Percentiles rank a stretch among this genome's conserved stretches.
Evolutionary conservation across 345 rosid genomes (phyloP).

Genomic region (Dimocarpus longan): DNA sequence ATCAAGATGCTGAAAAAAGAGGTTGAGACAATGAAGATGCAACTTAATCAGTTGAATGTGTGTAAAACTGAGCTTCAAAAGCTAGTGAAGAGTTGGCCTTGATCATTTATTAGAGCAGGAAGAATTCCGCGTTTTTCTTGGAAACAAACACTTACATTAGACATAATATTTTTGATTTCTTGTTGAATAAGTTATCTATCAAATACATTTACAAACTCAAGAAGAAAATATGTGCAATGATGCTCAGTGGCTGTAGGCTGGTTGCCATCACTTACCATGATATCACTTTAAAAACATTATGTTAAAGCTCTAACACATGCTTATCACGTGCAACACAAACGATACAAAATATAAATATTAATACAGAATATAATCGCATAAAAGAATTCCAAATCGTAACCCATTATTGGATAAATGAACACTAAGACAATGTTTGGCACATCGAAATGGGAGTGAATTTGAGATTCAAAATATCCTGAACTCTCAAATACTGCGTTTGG

Average conservation of each 20-base stretch:
- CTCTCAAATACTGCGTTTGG: no score
- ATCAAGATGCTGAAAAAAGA: constrained; percentile 51
- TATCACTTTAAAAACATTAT: no score
- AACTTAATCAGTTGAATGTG: constrained; percentile 47
- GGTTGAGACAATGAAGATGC: constrained; percentile 53
- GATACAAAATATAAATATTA: background rate
- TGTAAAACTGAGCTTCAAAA: constrained; percentile 51
- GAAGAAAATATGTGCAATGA: background rate
- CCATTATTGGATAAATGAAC: background rate
- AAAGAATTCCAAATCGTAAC: background rate
- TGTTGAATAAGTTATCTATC: background rate
- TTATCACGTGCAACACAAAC: background rate
- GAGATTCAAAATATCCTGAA: no score
- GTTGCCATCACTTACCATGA: no score
- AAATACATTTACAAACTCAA: no score
- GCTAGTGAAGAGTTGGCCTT: constrained; percentile 34
- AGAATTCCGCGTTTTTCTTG: background rate
- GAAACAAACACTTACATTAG: background rate
- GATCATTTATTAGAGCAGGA: background rate
- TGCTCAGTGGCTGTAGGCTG: background rate
- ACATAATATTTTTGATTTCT: background rate
- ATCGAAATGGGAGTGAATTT: no score
- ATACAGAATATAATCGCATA: background rate
- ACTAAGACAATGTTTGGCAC: no score
- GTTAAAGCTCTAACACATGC: no score